Base-by-base conservation (phyloP, 2,329 filamentous ascomycete species). In the Penicillium sp. region DNA sequence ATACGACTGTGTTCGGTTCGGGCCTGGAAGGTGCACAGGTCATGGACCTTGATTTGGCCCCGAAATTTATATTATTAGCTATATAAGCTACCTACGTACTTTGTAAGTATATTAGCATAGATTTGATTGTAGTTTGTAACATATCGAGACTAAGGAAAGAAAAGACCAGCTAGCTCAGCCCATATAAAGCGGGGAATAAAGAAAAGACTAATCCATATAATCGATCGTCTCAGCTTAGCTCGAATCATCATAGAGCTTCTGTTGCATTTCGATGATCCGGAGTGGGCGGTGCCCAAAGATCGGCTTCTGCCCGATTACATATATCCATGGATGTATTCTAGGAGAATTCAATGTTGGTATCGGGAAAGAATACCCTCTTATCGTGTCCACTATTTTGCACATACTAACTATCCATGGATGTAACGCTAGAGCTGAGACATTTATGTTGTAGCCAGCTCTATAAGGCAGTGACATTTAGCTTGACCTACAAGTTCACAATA, bases 11-110 rank as follows among this genome's bases (percentile, higher is more conserved):
- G 38, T 52, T 46, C 50, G 50, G 50, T 46, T 52, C 50, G 50
- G 50, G 50, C 50, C 50, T 46, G 38, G 50, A 51, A 23, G 37
- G n/a, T 43, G 38, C 38, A 33, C 38, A 25, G 27, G 37, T 51
- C 49, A 41, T 42, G 37, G 37, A 41, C 37, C 49, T 50, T 40
- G 48, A 29, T 50, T 27, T 38, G 25, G 1, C 21, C 10, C 5
- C 6, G n/a, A 19, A 35, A 27, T 27, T 37, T n/a, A 7, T 9
- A n/a, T 37, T n/a, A 33, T 13, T 33, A 19, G 17, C 37, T 37
- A n/a, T 37, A 37, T 15, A 17, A 9, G 25, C 6, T 9, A 27
- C 6, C 8, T 27, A 27, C 15, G 6, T 37, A 37, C 25, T 6
- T 8, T 37, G 2, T 25, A 25, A 25, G 25, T 25, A 25, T 25